Base-by-base conservation (phyloP, 2,329 filamentous ascomycete species). In the Metarhizium sp. region DNA sequence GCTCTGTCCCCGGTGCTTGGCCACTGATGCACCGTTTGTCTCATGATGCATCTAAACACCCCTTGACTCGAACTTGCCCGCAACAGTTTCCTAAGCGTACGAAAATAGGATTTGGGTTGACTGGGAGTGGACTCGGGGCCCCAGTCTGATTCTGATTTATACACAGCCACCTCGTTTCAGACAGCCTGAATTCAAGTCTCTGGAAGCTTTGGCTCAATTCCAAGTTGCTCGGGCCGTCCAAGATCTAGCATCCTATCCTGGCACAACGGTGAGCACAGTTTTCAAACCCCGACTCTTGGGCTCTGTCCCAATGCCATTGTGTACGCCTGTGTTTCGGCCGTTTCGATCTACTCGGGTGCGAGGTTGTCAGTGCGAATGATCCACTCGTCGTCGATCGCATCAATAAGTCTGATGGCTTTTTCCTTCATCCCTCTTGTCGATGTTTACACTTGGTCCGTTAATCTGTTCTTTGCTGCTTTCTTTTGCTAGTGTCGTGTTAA, bases 91-190 rank as follows among this genome's bases (percentile, higher is more conserved):
- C 18, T 16, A 34, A 50, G 46, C 20, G 46, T 16, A 48, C 51
- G 50, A 53, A 49, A 57, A 55, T 47, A 57, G 47, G 48, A 32
- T 51, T 42, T 53, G 32, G 34, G 49, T 48, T 48, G 48, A 56
- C 54, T 42, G 51, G 54, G 51, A 47, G 34, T 36, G 48, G 42
- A 14, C 36, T 53, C 46, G 56, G 53, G 53, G 32, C 43, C 50
- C 56, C 54, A 30, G 50, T 54, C 46, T 47, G 47, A 54, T 54
- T 53, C 47, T 50, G 14, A 40, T 52, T 51, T 50, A 55, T 51
- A 59, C 56, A 60, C 53, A 55, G 52, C 56, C 59, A 55, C 59
- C 45, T 40, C 56, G 60, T 61, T 62, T 63, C 60, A 61, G 61
- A 59, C 54, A 53, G 49, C 53, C 54, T 20, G 43, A 47, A 49